Evolutionary conservation across 805 yeast genomes (phyloP).

Genomic region (Candida montana): DNA sequence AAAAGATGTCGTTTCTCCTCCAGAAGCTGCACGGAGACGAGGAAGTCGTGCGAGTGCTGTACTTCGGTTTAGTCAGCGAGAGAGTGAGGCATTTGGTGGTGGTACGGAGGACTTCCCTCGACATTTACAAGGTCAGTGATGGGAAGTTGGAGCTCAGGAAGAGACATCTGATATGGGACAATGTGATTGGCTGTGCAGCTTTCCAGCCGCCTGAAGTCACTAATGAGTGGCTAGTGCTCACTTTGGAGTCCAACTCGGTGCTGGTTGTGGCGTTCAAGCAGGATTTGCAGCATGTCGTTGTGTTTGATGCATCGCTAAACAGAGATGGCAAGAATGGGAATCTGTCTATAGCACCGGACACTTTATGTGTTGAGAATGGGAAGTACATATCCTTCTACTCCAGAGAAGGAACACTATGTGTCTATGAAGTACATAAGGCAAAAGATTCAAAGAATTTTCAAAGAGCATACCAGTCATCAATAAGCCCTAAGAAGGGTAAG

Average conservation of each 20-base stretch:
- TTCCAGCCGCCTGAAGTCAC: constrained; percentile 9
- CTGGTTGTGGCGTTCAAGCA: constrained; percentile 15
- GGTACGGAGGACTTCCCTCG: constrained; percentile 13
- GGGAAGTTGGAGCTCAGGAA: constrained; percentile 6
- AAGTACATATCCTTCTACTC: constrained; percentile 14
- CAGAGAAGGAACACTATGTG: constrained; percentile 13
- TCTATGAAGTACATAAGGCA: constrained; percentile 10
- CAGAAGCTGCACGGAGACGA: constrained; percentile 5
- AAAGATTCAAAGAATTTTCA: constrained; percentile 14
- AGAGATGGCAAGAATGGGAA: constrained; percentile 3
- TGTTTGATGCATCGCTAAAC: constrained; percentile 12
- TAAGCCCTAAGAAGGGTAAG: not conserved
- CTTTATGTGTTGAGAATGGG: constrained; percentile 12
- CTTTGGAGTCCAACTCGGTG: constrained; percentile 13
- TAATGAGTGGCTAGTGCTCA: constrained; percentile 14
- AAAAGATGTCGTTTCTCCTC: constrained; percentile 5
- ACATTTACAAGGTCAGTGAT: constrained; percentile 7
- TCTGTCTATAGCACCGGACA: constrained; percentile 10
- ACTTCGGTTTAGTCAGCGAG: constrained; percentile 3
- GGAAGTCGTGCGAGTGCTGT: constrained; percentile 1
- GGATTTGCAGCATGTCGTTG: constrained; percentile 5
- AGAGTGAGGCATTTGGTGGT: constrained; percentile 12
- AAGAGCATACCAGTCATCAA: constrained; percentile 8
- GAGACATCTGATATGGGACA: constrained; percentile 12
- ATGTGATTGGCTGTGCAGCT: constrained; percentile 12